A percentile compares a stretch with the other conserved stretches of the same genome.
Evolutionary conservation across 2,329 filamentous ascomycete species (phyloP).

Genomic region (Penicillium aurantiogriseum): DNA sequence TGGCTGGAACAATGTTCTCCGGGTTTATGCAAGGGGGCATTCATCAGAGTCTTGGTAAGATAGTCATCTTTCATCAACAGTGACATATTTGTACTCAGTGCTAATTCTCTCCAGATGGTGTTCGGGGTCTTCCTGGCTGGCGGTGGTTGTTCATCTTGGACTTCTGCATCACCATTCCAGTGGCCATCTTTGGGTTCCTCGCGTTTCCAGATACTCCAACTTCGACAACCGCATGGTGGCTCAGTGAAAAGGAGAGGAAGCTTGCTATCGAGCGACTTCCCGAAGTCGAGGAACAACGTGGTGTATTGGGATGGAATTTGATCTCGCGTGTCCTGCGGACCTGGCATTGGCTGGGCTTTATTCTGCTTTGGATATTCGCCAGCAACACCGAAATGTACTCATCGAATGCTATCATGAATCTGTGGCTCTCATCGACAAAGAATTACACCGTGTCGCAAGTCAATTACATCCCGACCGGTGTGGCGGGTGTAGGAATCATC

Average conservation of each 20-base stretch:
- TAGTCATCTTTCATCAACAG: background rate
- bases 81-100: background rate
- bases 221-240: background rate
- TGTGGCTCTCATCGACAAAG: background rate
- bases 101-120: background rate
- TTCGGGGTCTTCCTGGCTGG: background rate
- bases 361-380: background rate
- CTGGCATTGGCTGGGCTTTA: background rate
- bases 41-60: background rate
- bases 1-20: background rate
- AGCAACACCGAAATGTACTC: background rate
- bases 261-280: background rate
- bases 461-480: background rate
- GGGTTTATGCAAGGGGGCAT: background rate
- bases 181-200: background rate
- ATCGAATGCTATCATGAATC: background rate
- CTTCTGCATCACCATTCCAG: background rate
- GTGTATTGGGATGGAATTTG: background rate
- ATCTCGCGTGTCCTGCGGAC: background rate
- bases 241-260: background rate
- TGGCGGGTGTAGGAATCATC: background rate
- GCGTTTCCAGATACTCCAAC: background rate
- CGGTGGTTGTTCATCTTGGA: background rate
- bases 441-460: background rate
- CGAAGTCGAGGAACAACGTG: background rate